These are phyloP conservation scores for Pleurotus giganteus DNA, from an alignment of 768 basidiomycete genomes.

Conservation along the genomic window DNA sequence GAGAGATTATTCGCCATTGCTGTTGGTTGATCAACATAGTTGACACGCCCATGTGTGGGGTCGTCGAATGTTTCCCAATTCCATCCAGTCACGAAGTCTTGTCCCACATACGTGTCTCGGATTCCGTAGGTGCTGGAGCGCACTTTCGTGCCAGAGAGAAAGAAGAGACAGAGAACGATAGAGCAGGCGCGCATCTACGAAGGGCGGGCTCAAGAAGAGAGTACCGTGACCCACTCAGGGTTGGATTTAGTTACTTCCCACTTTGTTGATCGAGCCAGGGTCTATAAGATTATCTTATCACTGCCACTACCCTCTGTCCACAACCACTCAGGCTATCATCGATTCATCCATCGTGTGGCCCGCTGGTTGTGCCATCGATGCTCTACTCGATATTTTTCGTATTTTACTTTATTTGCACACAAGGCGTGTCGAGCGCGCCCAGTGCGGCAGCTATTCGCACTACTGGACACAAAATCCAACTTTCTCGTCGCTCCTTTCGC, in stretches of 20 bases:
- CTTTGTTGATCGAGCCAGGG: not conserved
- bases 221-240: not conserved
- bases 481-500: not conserved
- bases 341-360: too few species aligned
- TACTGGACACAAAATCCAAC: slow-evolving; percentile 4
- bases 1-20: slow-evolving; percentile 44
- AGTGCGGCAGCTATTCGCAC: not conserved
- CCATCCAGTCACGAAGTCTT: slow-evolving; percentile 45
- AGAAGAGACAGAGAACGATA: not conserved
- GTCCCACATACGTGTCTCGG: slow-evolving; percentile 21
- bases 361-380: slow-evolving; percentile 5
- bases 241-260: not conserved
- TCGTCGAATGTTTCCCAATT: slow-evolving; percentile 50
- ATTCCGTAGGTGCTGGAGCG: slow-evolving; percentile 15
- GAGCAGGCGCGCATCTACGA: slow-evolving; percentile 6
- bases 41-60: slow-evolving; percentile 66
- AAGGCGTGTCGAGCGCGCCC: slow-evolving; percentile 9
- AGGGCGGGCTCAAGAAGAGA: not conserved
- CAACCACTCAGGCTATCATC: not conserved
- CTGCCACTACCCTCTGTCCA: not conserved
- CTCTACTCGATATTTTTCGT: not conserved
- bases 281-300: slow-evolving; percentile 2
- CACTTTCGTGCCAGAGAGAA: not conserved
- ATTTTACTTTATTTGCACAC: not conserved
- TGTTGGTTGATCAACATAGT: slow-evolving; percentile 47